Percentiles rank a stretch among this genome's conserved stretches.
Evolutionary conservation across 345 rosid species (phyloP).

Genomic region (Aegle marmelos): DNA sequence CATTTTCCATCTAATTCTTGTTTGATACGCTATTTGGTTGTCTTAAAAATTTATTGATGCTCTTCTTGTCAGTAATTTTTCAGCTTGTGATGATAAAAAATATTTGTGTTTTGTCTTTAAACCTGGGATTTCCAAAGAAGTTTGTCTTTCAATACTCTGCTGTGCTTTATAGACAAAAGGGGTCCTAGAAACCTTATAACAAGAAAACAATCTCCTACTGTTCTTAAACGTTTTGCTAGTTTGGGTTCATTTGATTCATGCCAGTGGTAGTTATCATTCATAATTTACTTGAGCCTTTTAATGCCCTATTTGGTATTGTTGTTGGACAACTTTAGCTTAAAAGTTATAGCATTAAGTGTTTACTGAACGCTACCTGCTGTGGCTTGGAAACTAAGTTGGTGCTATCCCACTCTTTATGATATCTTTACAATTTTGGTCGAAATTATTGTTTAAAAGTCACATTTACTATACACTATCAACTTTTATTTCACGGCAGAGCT

Average conservation of each 20-base stretch:
- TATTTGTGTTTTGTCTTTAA: background rate
- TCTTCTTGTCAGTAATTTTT: background rate
- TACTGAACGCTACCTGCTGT: too few relatives aligned
- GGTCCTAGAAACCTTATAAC: background rate
- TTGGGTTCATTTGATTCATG: background rate
- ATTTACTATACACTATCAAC: too few relatives aligned
- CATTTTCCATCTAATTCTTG: slow-evolving; percentile 16
- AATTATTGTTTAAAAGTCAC: too few relatives aligned
- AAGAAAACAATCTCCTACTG: background rate
- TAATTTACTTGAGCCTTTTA: background rate
- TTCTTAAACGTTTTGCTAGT: background rate
- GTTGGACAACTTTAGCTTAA: too few relatives aligned
- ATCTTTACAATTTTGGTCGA: too few relatives aligned
- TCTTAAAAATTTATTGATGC: background rate
- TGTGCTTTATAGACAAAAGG: background rate
- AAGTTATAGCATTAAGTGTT: too few relatives aligned
- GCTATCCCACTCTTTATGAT: too few relatives aligned
- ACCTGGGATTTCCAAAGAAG: background rate
- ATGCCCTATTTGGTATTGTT: too few relatives aligned
- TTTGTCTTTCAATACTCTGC: background rate
- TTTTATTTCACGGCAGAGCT: too few relatives aligned
- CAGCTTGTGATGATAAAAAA: background rate
- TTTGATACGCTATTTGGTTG: background rate
- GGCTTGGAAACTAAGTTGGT: too few relatives aligned
- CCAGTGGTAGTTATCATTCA: background rate